Base-by-base conservation (phyloP, 1,284 basidiomycete genomes). In the Butyriboletus appendiculatus region DNA sequence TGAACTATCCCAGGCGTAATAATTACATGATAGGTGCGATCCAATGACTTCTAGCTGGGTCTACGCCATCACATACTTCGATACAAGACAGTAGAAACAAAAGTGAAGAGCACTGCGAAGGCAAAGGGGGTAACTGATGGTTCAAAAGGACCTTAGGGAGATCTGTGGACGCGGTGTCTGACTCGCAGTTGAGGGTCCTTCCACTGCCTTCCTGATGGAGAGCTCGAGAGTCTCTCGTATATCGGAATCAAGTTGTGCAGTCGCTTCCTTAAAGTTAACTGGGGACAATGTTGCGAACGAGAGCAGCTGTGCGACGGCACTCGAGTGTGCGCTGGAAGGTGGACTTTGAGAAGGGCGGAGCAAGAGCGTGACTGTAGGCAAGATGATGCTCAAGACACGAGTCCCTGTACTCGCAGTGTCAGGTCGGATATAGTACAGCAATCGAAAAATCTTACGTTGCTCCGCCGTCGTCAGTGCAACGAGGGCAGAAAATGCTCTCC, bases 181-280 rank as follows among this genome's bases (percentile, higher is more conserved):
- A 37, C 65, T 58, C 10, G 67, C 56, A 22, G 66, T 64, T n/a
- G 68, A 63, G 30, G 69, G 69, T 14, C 76, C 76, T 24, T 83
- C 86, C 0, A 96, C 78, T 6, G 87, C 88, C 48, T 86, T 85
- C 56, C 95, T 79, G 34, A 98, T 83, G 0, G 90, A 87, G 37
- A 79, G 79, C 68, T 98, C 96, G 48, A 98, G 73, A 18, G 81
- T 70, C 37, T 88, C 84, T 51, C 85, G 75, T 16, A 81, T 78
- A 0, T 78, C 71, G 9, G 78, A 71, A 16, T 88, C 84, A 46
- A 98, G 78, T 35, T 83, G 84, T 3, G 75, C 79, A 4, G 92
- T 90, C 2, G 91, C 94, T 46, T 94, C 90, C 69, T 93, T 95
- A 81, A 98, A 98, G 16, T 90, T 82, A 4, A 75, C 70, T 0